Evolutionary conservation across 2,329 filamentous ascomycete genomes (phyloP).

Genomic region (Onygenales sp.): DNA sequence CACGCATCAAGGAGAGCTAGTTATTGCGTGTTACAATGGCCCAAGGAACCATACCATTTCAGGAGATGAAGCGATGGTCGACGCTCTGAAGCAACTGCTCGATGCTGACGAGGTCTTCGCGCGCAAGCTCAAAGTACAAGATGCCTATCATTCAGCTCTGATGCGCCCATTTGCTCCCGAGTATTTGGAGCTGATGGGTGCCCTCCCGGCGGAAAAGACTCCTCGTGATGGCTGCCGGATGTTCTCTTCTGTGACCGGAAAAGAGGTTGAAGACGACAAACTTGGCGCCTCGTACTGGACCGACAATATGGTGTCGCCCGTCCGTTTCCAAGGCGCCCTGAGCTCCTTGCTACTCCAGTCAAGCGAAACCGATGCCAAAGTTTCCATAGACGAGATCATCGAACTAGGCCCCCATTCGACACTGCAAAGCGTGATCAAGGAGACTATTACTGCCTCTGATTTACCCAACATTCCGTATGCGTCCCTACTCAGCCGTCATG

Average conservation of each 20-base stretch:
- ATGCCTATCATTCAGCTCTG: constrained; percentile 27
- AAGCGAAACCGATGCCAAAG: neutral
- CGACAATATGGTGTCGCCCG: constrained; percentile 12
- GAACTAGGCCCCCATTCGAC: constrained; percentile 5
- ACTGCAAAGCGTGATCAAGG: constrained; percentile 3
- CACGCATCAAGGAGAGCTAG: constrained; percentile 1
- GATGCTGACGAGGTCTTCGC: constrained; percentile 15
- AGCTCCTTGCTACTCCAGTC: constrained; percentile 2
- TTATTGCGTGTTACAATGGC: constrained; percentile 24
- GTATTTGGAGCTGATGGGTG: constrained; percentile 18
- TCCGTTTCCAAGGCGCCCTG: constrained; percentile 9
- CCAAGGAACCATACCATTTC: constrained; percentile 23
- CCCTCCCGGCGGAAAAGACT: neutral
- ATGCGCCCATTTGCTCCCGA: constrained; percentile 16
- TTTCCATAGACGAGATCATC: constrained; percentile 2
- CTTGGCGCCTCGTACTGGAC: constrained; percentile 11
- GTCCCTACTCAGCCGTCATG: constrained; percentile 17
- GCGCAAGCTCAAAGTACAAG: constrained; percentile 17
- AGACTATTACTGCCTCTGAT: neutral
- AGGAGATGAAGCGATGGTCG: constrained; percentile 17
- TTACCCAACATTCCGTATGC: constrained; percentile 13
- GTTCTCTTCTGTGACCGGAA: constrained; percentile 11
- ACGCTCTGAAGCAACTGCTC: constrained; percentile 11
- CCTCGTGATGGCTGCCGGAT: neutral
- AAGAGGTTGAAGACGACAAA: constrained; percentile 2